These are phyloP conservation scores for Fusarium mundagurra DNA, from an alignment of 2,329 filamentous ascomycete genomes.

Conservation along the genomic window DNA sequence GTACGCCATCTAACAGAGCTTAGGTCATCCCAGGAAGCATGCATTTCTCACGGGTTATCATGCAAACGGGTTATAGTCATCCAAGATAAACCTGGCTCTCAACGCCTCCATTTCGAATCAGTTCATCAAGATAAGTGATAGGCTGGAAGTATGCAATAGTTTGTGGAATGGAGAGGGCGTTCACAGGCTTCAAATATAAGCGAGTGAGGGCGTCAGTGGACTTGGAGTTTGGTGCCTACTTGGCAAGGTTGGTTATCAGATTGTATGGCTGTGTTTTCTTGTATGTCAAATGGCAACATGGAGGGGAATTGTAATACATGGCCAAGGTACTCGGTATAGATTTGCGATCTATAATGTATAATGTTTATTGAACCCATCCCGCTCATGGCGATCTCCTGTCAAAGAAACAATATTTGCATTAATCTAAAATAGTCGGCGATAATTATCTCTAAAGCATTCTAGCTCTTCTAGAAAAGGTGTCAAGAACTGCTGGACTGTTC, in stretches of 20 bases:
- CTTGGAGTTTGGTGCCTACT: background rate
- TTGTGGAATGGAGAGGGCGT: too few species aligned
- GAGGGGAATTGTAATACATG: too few species aligned
- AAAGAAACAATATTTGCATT: background rate
- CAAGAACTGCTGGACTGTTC: background rate
- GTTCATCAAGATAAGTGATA: background rate
- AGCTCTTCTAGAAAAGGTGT: background rate
- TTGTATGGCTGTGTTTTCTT: background rate
- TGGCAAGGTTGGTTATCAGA: too few species aligned
- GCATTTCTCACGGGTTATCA: accelerated
- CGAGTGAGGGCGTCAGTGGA: too few species aligned
- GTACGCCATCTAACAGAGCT: background rate
- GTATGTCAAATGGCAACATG: too few species aligned
- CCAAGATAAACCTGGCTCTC: accelerated
- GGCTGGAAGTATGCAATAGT: accelerated
- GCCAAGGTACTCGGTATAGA: background rate
- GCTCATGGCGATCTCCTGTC: too few species aligned
- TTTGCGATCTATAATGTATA: background rate
- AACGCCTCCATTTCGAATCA: background rate
- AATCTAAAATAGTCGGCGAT: background rate
- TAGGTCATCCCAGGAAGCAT: background rate
- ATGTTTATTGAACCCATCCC: background rate
- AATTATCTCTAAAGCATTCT: background rate
- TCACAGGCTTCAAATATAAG: accelerated
- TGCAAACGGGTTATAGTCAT: background rate